Percentiles rank a stretch among this genome's conserved stretches.
Evolutionary conservation across 2,329 filamentous ascomycete genomes (phyloP).

Genomic region (Grosmannia serpens): DNA sequence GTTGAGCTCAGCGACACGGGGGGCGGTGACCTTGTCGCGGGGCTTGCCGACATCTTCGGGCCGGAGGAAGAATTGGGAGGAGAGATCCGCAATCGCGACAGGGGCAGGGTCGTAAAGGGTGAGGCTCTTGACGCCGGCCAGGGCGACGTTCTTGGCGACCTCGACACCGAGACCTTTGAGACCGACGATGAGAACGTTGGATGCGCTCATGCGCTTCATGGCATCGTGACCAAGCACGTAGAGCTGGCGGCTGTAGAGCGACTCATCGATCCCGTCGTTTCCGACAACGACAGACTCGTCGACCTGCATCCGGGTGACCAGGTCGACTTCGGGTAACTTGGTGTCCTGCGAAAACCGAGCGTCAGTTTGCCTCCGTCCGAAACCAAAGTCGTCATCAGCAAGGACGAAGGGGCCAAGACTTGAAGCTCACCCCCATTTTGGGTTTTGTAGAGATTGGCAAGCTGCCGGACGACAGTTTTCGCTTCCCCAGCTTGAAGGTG

Average conservation of each 20-base stretch:
- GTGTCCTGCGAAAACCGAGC: slow-evolving; percentile 24
- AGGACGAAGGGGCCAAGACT: not conserved
- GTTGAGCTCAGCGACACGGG: slow-evolving; percentile 87
- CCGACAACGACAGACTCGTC: slow-evolving; percentile 36
- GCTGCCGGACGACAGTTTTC: slow-evolving; percentile 53
- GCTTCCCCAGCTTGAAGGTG: slow-evolving; percentile 49
- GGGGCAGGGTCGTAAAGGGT: slow-evolving; percentile 85
- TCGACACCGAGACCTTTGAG: slow-evolving; percentile 92
- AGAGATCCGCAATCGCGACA: slow-evolving; percentile 76
- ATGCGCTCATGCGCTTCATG: slow-evolving; percentile 98
- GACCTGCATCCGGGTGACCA: slow-evolving; percentile 54
- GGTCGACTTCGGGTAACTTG: slow-evolving; percentile 47
- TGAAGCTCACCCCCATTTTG: slow-evolving; percentile 46
- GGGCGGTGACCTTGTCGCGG: slow-evolving; percentile 74
- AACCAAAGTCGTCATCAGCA: not conserved
- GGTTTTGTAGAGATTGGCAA: slow-evolving; percentile 44
- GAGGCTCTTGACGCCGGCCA: slow-evolving; percentile 95
- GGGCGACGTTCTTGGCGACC: slow-evolving; percentile 96
- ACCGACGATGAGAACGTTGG: slow-evolving; percentile 84
- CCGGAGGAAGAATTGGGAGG: slow-evolving; percentile 93
- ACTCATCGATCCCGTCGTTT: slow-evolving; percentile 56
- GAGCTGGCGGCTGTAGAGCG: slow-evolving; percentile 63
- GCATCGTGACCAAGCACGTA: slow-evolving; percentile 65
- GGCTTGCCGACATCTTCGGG: slow-evolving; percentile 84
- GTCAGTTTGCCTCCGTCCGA: slow-evolving; percentile 1